These are phyloP conservation scores for Spinellus fusiger DNA, from an alignment of 192 early-diverging fungal genomes.

Conservation along the genomic window DNA sequence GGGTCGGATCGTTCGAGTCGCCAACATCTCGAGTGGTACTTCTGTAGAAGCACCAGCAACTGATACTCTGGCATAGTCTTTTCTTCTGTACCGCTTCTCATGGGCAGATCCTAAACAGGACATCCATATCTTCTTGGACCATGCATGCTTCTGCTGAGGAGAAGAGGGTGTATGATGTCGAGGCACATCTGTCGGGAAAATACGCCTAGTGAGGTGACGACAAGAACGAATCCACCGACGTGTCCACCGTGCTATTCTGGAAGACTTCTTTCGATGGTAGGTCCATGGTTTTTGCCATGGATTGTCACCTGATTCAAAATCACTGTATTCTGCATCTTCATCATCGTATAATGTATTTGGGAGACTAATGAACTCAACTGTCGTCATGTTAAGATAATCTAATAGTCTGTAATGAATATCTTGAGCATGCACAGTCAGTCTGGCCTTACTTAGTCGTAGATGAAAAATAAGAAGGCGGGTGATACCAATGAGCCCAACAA, in stretches of 20 bases:
- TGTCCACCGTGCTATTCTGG: neutral
- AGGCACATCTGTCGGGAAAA: neutral
- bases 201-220: neutral
- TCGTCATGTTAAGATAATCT: conserved; percentile 23
- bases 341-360: conserved; percentile 9
- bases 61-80: neutral
- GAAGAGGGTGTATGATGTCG: neutral
- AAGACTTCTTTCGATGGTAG: conserved; percentile 1
- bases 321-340: neutral
- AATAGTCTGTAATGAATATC: neutral
- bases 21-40: conserved; percentile 17
- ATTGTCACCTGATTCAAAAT: conserved; percentile 18
- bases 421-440: neutral
- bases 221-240: neutral
- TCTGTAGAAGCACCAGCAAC: neutral
- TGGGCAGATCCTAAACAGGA: neutral
- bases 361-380: conserved; percentile 24
- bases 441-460: conserved; percentile 14
- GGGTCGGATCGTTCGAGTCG: conserved; percentile 26
- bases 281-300: conserved; percentile 16
- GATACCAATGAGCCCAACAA: conserved; percentile 3
- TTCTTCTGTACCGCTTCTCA: neutral
- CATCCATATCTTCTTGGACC: too few species aligned
- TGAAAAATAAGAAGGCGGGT: conserved; percentile 17
- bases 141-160: too few species aligned